Conservation (phyloP, 2,329 filamentous ascomycete genomes). For the Alternaria panax region DNA sequence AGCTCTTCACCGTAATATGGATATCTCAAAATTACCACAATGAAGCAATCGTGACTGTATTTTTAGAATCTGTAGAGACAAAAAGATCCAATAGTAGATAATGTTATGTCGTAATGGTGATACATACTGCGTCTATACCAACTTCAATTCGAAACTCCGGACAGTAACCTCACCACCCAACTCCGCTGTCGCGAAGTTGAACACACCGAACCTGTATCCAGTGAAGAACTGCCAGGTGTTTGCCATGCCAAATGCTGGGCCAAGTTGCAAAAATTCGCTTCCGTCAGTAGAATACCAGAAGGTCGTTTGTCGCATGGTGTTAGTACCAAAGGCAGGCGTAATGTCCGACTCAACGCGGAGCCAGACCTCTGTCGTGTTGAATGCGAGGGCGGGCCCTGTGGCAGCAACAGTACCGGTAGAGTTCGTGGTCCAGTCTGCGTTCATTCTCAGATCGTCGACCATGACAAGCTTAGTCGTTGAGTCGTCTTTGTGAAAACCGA, state of each 20-base stretch:
- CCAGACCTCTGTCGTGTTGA: slow-evolving; percentile 38
- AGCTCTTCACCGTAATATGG: neutral
- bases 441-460: slow-evolving; percentile 51
- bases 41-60: neutral
- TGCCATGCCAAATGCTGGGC: slow-evolving; percentile 41
- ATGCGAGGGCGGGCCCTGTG: slow-evolving; percentile 24
- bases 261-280: slow-evolving; percentile 40
- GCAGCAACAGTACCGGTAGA: slow-evolving; percentile 41
- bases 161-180: slow-evolving; percentile 44
- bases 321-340: slow-evolving; percentile 43
- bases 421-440: slow-evolving; percentile 45
- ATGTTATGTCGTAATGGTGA: neutral
- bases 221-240: slow-evolving; percentile 51
- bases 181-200: slow-evolving; percentile 49
- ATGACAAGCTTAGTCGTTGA: slow-evolving; percentile 47
- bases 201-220: slow-evolving; percentile 50
- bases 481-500: slow-evolving; percentile 57
- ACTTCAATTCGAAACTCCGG: slow-evolving; percentile 26
- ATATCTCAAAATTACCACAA: neutral
- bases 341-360: slow-evolving; percentile 47
- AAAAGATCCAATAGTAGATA: neutral
- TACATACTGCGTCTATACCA: slow-evolving; percentile 1
- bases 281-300: slow-evolving; percentile 52
- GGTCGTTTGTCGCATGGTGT: slow-evolving; percentile 30
- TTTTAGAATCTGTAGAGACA: neutral